Evolutionary conservation across 2,329 filamentous ascomycete species (phyloP).

Genomic region (Colletotrichum ledebouriae): DNA sequence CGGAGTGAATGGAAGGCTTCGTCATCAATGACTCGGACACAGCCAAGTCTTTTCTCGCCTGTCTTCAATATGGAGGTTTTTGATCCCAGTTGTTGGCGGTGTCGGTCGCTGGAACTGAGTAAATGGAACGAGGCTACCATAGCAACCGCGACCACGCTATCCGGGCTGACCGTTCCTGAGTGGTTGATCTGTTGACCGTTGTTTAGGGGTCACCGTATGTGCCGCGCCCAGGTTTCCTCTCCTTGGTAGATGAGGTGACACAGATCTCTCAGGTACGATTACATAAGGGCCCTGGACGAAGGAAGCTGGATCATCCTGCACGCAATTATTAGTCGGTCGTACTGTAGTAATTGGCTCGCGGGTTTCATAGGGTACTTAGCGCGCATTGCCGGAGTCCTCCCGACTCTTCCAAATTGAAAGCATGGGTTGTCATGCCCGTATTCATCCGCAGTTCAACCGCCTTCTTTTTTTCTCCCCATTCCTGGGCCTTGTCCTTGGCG

Average conservation of each 20-base stretch:
- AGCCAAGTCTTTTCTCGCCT: constrained; percentile 8
- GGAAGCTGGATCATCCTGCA: not conserved
- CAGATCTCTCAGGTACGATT: constrained; percentile 19
- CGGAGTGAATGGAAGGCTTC: not conserved
- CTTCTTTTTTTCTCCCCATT: too few species aligned
- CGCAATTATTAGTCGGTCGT: not conserved
- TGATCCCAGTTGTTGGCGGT: constrained; percentile 2
- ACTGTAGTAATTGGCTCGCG: constrained; percentile 9
- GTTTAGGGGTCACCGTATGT: not conserved
- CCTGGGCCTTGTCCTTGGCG: constrained; percentile 9
- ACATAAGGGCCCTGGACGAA: not conserved
- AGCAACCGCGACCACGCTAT: not conserved
- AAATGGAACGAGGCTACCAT: too few species aligned
- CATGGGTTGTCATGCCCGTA: not conserved
- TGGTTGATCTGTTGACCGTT: not conserved
- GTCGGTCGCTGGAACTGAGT: not conserved
- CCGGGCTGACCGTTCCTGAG: not conserved
- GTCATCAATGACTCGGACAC: constrained; percentile 18
- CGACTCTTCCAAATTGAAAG: constrained; percentile 1
- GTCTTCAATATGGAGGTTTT: not conserved
- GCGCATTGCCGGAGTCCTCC: constrained; percentile 2
- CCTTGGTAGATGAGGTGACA: too few species aligned
- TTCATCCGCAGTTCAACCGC: not conserved
- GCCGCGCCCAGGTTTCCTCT: too few species aligned
- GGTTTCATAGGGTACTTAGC: constrained; percentile 1